Conservation (phyloP, 345 rosid genomes). For the Brassica juncea region DNA sequence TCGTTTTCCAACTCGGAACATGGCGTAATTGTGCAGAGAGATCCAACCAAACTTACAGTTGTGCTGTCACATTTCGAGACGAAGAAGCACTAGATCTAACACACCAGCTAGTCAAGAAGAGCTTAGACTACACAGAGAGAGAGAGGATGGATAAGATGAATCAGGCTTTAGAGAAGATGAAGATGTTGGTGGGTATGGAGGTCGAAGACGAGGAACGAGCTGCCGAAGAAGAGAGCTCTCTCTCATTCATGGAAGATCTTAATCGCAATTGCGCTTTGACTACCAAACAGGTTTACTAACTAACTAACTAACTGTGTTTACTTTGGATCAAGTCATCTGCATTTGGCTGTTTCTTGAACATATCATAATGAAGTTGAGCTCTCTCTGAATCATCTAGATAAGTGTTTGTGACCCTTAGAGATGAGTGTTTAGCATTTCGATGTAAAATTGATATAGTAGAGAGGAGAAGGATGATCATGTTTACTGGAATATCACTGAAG, state of each 20-base stretch:
- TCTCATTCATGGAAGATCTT: slow-evolving; percentile 81
- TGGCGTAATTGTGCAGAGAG: slow-evolving; percentile 44
- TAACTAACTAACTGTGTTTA: background rate
- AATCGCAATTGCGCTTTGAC: slow-evolving; percentile 82
- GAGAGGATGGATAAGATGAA: slow-evolving; percentile 78
- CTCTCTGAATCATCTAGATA: background rate
- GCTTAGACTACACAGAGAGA: background rate
- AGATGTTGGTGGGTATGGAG: slow-evolving; percentile 90
- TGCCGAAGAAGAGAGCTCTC: slow-evolving; percentile 42
- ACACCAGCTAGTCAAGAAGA: background rate
- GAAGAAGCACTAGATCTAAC: slow-evolving; percentile 33
- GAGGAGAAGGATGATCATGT: slow-evolving; percentile 3
- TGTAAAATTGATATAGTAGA: background rate
- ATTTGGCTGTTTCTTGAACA: slow-evolving; percentile 11
- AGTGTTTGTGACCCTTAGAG: background rate
- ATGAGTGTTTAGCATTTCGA: background rate
- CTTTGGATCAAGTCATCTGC: background rate
- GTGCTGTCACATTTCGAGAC: background rate
- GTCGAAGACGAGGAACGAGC: slow-evolving; percentile 58
- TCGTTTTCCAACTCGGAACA: background rate
- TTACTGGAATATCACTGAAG: background rate
- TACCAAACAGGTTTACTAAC: slow-evolving; percentile 66
- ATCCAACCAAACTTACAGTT: slow-evolving; percentile 25
- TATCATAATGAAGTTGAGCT: background rate
- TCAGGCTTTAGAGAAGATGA: slow-evolving; percentile 81